These are phyloP conservation scores for Rhodofomes roseus DNA, from an alignment of 1,284 basidiomycete species.

Conservation along the genomic window DNA sequence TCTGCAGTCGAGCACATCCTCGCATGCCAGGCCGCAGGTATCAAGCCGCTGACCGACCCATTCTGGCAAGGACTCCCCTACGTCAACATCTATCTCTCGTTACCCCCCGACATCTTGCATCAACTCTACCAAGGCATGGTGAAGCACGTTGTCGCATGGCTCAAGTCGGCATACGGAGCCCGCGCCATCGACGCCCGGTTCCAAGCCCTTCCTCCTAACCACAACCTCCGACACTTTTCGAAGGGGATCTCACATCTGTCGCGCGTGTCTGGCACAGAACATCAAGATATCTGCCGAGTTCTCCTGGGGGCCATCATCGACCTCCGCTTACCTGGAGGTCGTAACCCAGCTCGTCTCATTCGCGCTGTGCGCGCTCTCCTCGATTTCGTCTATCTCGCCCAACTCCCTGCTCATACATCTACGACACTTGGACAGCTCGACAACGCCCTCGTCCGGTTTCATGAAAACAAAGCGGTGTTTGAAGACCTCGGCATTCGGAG, in stretches of 20 bases:
- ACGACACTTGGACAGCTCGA: too few species aligned
- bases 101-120: constrained; percentile 3
- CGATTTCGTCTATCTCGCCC: constrained; percentile 25
- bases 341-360: constrained; percentile 6
- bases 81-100: constrained; percentile 5
- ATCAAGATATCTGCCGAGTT: constrained; percentile 16
- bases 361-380: constrained; percentile 19
- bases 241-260: constrained; percentile 33
- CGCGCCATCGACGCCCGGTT: constrained; percentile 32
- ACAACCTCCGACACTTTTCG: constrained; percentile 32
- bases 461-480: too few species aligned
- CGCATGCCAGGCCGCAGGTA: not conserved
- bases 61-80: not conserved
- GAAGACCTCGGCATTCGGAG: too few species aligned
- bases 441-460: too few species aligned
- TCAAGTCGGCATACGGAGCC: constrained; percentile 16
- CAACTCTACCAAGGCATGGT: constrained; percentile 19
- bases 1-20: not conserved
- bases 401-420: constrained; percentile 24
- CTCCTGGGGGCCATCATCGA: constrained; percentile 17
- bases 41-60: not conserved
- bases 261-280: constrained; percentile 18
- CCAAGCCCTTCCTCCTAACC: constrained; percentile 29
- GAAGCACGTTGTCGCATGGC: constrained; percentile 13
- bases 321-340: constrained; percentile 5